Evolutionary conservation across 441 rosid genomes (phyloP), one percentile per base, ranked within the genome.

Genomic region (Adansonia grandidieri): DNA sequence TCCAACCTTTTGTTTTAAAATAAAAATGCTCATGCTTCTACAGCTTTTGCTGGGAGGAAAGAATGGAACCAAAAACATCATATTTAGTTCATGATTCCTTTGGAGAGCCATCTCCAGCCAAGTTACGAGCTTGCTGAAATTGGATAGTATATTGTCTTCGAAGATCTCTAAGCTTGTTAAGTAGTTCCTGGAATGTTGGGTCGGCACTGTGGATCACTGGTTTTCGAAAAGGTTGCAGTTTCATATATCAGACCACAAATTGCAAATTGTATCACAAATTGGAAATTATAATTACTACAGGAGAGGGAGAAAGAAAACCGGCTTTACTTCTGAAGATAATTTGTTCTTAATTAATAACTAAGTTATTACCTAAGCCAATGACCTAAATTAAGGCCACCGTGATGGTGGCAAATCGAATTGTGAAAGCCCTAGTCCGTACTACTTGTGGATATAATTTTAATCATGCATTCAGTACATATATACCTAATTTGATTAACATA

Each of bases 111-210:
- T 91, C 95, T 61, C 82, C 90, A 0, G 82, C 82, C 17, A 83
- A 81, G 0, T 88, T 83, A 79, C 99, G 95, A 51, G 88, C 86
- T 51, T 95, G 97, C 83, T 94, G 98, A 69, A 87, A 73, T 80
- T 89, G 97, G 76, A 88, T 67, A 4, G 83, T 72, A 61, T 80
- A 88, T 69, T 88, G 92, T 74, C 96, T 94, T 77, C 91, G 98
- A 77, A 92, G 80, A 81, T 96, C 98, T 85, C 90, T 88, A 50
- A 92, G 89, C 84, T 76, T 94, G 62, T 94, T 96, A 84, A 96
- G 81, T 74, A 96, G 84, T 82, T 94, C 99, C 83, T 89, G 97
- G 90, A 94, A 91, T 10, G 94, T 78, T 15, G n/a, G 99, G 97
- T 50, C 98, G 91, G 82, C 82, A 40, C 61, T 86, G 84, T 11